Conservation (phyloP, 192 early-diverging fungal species). For the Paraglomus occultum region DNA sequence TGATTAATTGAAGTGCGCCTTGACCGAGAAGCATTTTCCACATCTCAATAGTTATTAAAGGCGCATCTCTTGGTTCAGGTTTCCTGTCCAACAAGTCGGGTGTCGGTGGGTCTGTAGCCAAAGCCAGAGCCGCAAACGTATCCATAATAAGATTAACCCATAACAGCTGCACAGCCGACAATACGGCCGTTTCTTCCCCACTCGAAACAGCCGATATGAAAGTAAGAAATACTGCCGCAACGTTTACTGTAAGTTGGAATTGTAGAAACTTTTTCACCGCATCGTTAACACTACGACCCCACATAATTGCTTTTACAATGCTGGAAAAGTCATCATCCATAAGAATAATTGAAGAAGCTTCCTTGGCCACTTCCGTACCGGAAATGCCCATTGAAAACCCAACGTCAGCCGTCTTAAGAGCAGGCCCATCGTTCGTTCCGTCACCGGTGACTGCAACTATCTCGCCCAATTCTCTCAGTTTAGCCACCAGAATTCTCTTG, state of each 20-base stretch:
- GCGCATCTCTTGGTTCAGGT: slow-evolving; percentile 76
- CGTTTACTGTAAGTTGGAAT: slow-evolving; percentile 98
- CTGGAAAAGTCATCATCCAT: slow-evolving; percentile 98
- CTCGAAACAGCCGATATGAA: slow-evolving; percentile 69
- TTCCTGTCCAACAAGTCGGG: slow-evolving; percentile 77
- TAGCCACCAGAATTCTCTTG: slow-evolving; percentile 91
- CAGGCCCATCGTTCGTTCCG: slow-evolving; percentile 96
- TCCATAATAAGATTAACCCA: slow-evolving; percentile 99
- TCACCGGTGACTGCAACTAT: slow-evolving; percentile 98
- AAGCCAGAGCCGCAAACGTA: slow-evolving; percentile 93
- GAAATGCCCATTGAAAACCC: slow-evolving; percentile 99
- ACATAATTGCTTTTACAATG: slow-evolving; percentile 94
- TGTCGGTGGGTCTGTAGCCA: slow-evolving; percentile 92
- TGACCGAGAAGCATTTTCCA: slow-evolving; percentile 94
- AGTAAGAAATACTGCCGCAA: slow-evolving; percentile 79
- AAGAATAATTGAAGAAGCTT: slow-evolving; percentile 92
- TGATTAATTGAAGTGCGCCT: slow-evolving; percentile 79
- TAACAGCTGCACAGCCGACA: slow-evolving; percentile 93
- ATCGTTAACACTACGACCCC: slow-evolving; percentile 97
- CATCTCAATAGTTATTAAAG: slow-evolving; percentile 88
- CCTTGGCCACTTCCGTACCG: slow-evolving; percentile 98
- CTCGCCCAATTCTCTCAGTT: slow-evolving; percentile 86
- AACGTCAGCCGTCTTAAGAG: slow-evolving; percentile 90
- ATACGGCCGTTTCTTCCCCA: slow-evolving; percentile 63
- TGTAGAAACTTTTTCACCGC: slow-evolving; percentile 96